Evolutionary conservation across 495 filamentous ascomycete genomes (phyloP), one percentile per base, ranked within the genome.

Genomic region (Rhypophila decipiens): DNA sequence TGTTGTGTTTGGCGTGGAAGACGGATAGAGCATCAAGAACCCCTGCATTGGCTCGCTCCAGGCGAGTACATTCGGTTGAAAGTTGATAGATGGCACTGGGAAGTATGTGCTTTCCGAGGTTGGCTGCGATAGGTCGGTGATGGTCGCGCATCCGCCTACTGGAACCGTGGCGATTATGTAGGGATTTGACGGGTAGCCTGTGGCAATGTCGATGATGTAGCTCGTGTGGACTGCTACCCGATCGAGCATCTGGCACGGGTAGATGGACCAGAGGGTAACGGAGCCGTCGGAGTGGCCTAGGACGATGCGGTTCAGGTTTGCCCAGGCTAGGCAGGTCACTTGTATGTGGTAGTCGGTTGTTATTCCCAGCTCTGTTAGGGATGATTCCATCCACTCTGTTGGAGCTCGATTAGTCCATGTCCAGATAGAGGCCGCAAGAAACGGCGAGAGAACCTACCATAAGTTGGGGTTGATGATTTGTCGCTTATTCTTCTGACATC

Each of bases 231-330:
- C 54, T 15, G 57, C 55, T 34, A 72, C 60, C 4, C 72, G 65
- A 35, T 64, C 63, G 2, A 76, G 43, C 24, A 70, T 52, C 27
- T 52, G 50, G 23, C 51, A 51, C 8, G 72, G 72, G 20, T 58
- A 64, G 33, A 76, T 20, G n/a, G 71, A 76, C 70, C 71, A 76
- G 11, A 76, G 54, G 10, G 61, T 58, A 31, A 76, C 59, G 15
- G 69, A 73, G 8, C 72, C 72, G 39, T 76, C 72, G 0, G 65
- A 69, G 55, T 72, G 67, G 43, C 65, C 72, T 39, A 73, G 58
- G 17, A 56, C 65, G 36, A 76, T 48, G 12, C 71, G 70, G 53
- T 76, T 76, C 44, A 60, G 63, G 45, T 70, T 73, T 4, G 71
- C 54, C 72, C 72, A 76, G 12, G 69, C 62, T 23, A 76, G 64